Percentiles rank a stretch among this genome's conserved stretches.
These are phyloP conservation scores for Malus hybrid DNA, from an alignment of 331 rosid species.

Conservation along the genomic window DNA sequence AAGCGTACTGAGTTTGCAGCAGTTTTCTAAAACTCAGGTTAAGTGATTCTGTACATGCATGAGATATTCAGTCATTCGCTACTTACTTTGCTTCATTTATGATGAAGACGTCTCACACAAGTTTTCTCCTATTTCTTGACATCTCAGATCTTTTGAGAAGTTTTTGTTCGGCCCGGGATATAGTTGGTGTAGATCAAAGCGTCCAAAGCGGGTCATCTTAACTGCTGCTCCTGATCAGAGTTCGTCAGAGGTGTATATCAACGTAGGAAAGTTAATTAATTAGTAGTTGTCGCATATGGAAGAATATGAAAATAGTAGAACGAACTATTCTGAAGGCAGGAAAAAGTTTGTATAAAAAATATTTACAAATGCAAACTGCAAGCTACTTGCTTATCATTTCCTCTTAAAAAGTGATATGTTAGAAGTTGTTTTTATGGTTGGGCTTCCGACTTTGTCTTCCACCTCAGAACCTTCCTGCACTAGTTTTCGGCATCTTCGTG, in stretches of 20 bases:
- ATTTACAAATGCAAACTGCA: not conserved
- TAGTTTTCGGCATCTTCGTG: too few species aligned
- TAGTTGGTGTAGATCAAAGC: not conserved
- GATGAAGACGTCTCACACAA: not conserved
- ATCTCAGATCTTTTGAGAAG: not conserved
- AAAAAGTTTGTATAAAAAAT: not conserved
- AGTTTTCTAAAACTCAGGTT: not conserved
- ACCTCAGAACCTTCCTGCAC: too few species aligned
- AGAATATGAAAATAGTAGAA: not conserved
- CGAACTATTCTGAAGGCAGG: not conserved
- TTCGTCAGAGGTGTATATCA: not conserved
- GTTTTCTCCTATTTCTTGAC: not conserved
- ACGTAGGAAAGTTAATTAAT: not conserved
- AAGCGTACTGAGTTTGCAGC: not conserved
- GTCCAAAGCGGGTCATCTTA: not conserved
- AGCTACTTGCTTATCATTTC: not conserved
- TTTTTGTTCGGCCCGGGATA: not conserved
- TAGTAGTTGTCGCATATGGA: not conserved
- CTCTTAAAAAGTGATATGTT: not conserved
- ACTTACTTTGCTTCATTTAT: not conserved
- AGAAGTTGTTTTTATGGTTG: not conserved
- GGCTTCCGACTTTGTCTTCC: too few species aligned
- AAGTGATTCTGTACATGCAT: not conserved
- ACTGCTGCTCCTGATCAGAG: not conserved
- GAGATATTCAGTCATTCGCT: not conserved